Evolutionary conservation across 1,284 basidiomycete species (phyloP), one percentile per base, ranked within the genome.

Genomic region (Austroboletus niveus): DNA sequence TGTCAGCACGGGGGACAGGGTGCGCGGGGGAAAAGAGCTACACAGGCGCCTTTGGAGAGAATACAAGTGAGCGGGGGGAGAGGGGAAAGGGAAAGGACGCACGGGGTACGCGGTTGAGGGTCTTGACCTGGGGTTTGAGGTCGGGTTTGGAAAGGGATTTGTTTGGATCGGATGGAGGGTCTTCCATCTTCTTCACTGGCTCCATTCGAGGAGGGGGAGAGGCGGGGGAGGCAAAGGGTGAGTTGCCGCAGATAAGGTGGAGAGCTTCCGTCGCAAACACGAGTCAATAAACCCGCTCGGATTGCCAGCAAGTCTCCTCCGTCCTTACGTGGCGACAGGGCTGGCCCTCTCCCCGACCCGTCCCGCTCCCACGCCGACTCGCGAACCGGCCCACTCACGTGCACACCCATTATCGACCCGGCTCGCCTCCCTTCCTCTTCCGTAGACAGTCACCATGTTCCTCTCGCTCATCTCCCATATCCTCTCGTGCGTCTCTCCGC

Each of bases 101-200:
- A 91, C 89, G 85, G 59, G 89, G 89, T 17, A 92, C 89, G 70
- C 89, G 78, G 71, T 91, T 91, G 62, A 91, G 73, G 9, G 87
- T 85, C 72, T 87, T 85, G 50, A 81, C 82, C 42, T 74, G 71
- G 17, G 87, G 83, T 64, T 90, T 90, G 35, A 78, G 63, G 57
- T 87, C 85, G 42, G 75, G 74, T 70, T 86, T 80, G 45, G 75
- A 72, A 12, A 56, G 49, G 53, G 62, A 55, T 60, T 71, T 71
- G 56, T 35, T 22, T 22, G 62, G 56, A 55, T 69, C 73, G 50
- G 70, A 70, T 56, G 78, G 75, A 30, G 55, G 49, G 55, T 76
- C 74, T 51, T 78, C 76, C 52, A 72, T 69, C 60, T 76, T 78
- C 62, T 39, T 39, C 38, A 20, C 20, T 39, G 38, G 38, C 9